Conservation (phyloP, 805 yeast genomes). For the Metschnikowia koreensis region DNA sequence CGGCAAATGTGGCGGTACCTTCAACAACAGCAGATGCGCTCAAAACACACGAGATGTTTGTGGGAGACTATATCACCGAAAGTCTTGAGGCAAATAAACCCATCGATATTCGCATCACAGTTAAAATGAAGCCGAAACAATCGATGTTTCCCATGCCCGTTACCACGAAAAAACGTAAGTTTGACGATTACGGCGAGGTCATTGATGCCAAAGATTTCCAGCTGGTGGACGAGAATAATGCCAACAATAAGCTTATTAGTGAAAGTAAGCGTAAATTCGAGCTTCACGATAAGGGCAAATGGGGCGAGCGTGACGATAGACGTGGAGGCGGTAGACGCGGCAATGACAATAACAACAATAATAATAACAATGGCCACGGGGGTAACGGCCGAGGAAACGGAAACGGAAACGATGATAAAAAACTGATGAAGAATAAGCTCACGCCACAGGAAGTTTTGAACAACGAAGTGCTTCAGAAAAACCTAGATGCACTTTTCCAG, state of each 20-base stretch:
- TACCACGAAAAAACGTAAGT: conserved; percentile 46
- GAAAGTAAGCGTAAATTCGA: conserved; percentile 41
- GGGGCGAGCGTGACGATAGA: conserved; percentile 23
- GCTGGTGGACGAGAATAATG: conserved; percentile 48
- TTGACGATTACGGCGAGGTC: conserved; percentile 86
- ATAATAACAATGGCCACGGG: not conserved
- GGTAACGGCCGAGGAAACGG: conserved; percentile 14
- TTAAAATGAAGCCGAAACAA: conserved; percentile 48
- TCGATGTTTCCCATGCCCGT: conserved; percentile 76
- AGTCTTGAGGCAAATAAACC: conserved; percentile 44
- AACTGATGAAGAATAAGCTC: conserved; percentile 24
- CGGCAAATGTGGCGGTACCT: conserved; percentile 1
- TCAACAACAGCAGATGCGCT: conserved; percentile 24
- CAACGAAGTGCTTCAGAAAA: conserved; percentile 37
- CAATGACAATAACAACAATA: conserved; percentile 7
- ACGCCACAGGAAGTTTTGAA: conserved; percentile 45
- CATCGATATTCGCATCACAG: conserved; percentile 51
- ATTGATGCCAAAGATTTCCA: conserved; percentile 65
- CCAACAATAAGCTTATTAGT: conserved; percentile 33
- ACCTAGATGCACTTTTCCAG: conserved; percentile 47
- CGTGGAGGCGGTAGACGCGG: conserved; percentile 12
- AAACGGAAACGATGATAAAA: conserved; percentile 11
- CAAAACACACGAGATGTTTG: conserved; percentile 40
- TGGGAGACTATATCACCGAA: conserved; percentile 37
- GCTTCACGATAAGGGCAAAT: conserved; percentile 27